Evolutionary conservation across 139 green algal genomes (phyloP), one percentile per base, ranked within the genome.

Genomic region (Yamagishiella unicocca): DNA sequence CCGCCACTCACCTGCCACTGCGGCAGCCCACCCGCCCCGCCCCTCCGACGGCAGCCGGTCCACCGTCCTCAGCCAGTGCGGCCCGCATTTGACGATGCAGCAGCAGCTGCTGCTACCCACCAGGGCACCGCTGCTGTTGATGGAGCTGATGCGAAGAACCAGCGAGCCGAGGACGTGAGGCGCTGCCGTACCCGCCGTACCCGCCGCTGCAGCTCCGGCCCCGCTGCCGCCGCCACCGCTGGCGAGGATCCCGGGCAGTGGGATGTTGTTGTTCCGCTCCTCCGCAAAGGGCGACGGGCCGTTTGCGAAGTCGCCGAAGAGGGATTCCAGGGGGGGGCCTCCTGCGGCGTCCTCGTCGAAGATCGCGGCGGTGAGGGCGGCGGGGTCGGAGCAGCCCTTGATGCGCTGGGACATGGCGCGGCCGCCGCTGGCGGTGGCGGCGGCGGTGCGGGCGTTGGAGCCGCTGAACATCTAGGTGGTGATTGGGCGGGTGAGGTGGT

Each of bases 11-110:
- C 77, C 77, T 85, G 78, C 78, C 78, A 85, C 25, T 75, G 40
- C 17, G 78, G 78, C 38, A 58, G 42, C 19, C 27, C 25, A 27
- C 78, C 58, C 4, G 24, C 42, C n/a, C n/a, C n/a, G n/a, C 8
- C 42, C 78, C 58, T 84, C 45, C 31, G 58, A 38, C 19, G 77
- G 42, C n/a, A 38, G 10, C 66, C 58, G 43, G 58, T 85, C 78
- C 35, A 22, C 27, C 37, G 78, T 85, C 5, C 78, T 37, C 38
- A 85, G 53, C 78, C 78, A 85, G 78, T 85, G 78, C 7, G 78
- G 78, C 19, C 78, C 78, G 38, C 55, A 67, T 40, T 92, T 92
- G n/a, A 89, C 53, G 33, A 92, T 43, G 35, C 88, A 70, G 83
- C 83, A 89, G 77, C 46, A 92, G 50, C 35, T 71, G 35, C 25